phyloP scores from a whole-genome alignment of 2,329 filamentous ascomycete species.

The Fusarium citri region DNA sequence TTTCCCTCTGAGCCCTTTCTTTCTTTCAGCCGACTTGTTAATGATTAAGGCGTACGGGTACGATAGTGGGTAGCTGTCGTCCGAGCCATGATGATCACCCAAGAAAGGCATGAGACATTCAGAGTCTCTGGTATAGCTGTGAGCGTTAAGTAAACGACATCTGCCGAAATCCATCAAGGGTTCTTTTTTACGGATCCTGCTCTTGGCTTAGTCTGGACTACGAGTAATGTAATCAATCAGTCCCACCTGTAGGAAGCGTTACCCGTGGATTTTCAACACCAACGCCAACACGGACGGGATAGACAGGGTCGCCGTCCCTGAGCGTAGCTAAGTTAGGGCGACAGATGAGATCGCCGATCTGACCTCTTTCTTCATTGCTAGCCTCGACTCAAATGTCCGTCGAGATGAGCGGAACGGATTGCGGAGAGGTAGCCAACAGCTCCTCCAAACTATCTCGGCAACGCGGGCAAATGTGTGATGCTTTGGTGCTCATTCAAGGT shows the following conservation, averaged over 20 bases:
- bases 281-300: conserved; percentile 23
- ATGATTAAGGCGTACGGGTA: not conserved
- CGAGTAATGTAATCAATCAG: conserved; percentile 27
- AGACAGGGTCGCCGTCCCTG: conserved; percentile 23
- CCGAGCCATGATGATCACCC: conserved; percentile 37
- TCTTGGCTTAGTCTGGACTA: not conserved
- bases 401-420: conserved; percentile 19
- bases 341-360: conserved; percentile 35
- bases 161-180: not conserved
- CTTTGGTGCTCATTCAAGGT: conserved; percentile 11
- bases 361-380: conserved; percentile 11
- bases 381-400: conserved; percentile 44
- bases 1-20: conserved; percentile 15
- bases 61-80: not conserved
- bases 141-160: not conserved
- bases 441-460: conserved; percentile 2
- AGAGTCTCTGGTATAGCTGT: conserved; percentile 10
- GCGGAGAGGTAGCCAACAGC: conserved; percentile 8
- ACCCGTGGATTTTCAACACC: conserved; percentile 21
- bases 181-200: not conserved
- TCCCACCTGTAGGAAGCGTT: conserved; percentile 20
- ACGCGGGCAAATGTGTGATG: conserved; percentile 6
- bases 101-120: conserved; percentile 9
- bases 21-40: not conserved
- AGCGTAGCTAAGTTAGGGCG: conserved; percentile 3